Evolutionary conservation across 305 asterid species (phyloP).

Genomic region (Fraxinus velutina): DNA sequence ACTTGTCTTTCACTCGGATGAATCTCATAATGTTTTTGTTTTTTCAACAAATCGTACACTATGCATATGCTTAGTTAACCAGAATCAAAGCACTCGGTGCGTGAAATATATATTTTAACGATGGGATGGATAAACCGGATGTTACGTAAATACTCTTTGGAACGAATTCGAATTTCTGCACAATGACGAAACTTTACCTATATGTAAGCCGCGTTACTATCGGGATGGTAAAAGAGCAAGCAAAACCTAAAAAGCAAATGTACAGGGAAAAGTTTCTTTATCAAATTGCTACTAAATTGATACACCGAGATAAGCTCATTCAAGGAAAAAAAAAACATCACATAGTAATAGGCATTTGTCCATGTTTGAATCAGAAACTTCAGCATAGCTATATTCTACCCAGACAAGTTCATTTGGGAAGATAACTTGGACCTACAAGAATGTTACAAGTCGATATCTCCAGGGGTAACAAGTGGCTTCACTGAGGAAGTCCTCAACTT

Average conservation of each 20-base stretch:
- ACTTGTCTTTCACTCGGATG: background rate
- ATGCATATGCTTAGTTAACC: background rate
- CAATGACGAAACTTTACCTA: background rate
- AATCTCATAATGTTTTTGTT: background rate
- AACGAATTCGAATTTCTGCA: background rate
- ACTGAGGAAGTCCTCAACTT: background rate
- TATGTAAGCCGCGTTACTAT: background rate
- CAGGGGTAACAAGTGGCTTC: background rate
- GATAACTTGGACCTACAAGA: background rate
- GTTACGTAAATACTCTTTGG: background rate
- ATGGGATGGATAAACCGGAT: background rate
- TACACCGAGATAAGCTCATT: background rate
- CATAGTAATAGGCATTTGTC: background rate
- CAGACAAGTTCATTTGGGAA: background rate
- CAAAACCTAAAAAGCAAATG: background rate
- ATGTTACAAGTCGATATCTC: background rate
- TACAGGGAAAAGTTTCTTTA: background rate
- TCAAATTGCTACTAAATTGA: background rate
- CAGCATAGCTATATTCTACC: background rate
- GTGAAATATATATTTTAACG: background rate
- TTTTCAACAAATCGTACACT: background rate
- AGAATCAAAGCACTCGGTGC: background rate
- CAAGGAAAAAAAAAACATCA: background rate
- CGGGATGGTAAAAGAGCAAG: background rate
- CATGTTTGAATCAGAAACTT: background rate